Conservation (phyloP, 2,329 filamentous ascomycete species). For the Talaromyces sp. region DNA sequence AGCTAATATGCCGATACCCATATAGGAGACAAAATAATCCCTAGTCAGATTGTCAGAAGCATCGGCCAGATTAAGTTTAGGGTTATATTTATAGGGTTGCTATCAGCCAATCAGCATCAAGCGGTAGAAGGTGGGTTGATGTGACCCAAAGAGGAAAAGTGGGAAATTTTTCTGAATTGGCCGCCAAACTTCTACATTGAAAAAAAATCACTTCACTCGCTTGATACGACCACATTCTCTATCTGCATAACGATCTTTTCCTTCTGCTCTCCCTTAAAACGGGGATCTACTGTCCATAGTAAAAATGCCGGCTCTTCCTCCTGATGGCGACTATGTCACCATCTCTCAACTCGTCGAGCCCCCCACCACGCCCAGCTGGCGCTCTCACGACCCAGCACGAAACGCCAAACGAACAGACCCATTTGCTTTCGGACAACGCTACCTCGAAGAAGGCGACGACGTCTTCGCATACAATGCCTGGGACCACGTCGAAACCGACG, state of each 20-base stretch:
- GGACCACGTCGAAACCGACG: slow-evolving; percentile 95
- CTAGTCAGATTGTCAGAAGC: background rate
- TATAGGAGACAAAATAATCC: too few relatives aligned
- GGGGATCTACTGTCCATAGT: background rate
- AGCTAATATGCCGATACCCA: too few relatives aligned
- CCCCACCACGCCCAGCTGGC: slow-evolving; percentile 51
- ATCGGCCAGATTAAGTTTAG: background rate
- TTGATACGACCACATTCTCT: background rate
- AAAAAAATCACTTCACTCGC: background rate
- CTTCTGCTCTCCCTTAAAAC: background rate
- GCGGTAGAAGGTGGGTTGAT: background rate
- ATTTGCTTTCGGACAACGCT: slow-evolving; percentile 91
- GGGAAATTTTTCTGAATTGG: background rate
- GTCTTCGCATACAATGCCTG: slow-evolving; percentile 98
- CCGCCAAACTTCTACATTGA: background rate
- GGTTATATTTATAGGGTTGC: background rate
- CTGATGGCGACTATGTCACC: slow-evolving; percentile 26
- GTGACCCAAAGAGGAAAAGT: background rate
- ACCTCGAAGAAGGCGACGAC: slow-evolving; percentile 75
- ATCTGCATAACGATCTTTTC: background rate
- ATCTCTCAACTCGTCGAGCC: slow-evolving; percentile 44
- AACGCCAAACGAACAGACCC: slow-evolving; percentile 86
- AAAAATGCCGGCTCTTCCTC: slow-evolving; percentile 18
- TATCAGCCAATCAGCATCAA: background rate
- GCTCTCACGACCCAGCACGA: slow-evolving; percentile 58